Base-by-base conservation (phyloP, 148 eudicot genomes). In the Agrostemma githago region DNA sequence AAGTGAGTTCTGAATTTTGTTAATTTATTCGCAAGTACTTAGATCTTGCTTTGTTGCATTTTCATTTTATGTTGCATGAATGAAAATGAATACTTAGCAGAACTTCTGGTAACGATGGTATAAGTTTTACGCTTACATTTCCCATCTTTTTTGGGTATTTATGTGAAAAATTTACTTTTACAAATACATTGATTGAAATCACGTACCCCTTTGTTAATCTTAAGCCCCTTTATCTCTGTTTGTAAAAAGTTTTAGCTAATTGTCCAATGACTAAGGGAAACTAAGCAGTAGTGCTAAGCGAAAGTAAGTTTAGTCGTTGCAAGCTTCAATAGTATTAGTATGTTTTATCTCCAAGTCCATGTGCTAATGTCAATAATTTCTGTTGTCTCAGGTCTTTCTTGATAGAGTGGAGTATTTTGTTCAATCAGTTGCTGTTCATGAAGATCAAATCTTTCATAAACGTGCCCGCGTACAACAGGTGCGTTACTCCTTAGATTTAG, bases 361-460 rank as follows among this genome's bases (percentile, higher is more conserved):
- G 53, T 46, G 51, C 63, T 78, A 74, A 56, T 46, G 26, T 37
- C 8, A 66, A 68, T 70, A 42, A 43, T 66, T 73, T 76, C 58
- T 76, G 21, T 39, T 12, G 39, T 19, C 38, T 8, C 85, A 95
- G 98, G 97, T 95, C 39, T 88, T 84, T 76, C 81, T 95, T 82
- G 99, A 95, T 70, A 88, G 87, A 82, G 96, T 95, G 72, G 99
- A 95, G 77, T 88, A 88, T 80, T 95, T 92, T 85, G 86, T 92
- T 78, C 97, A 95, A 81, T 86, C 94, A 65, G 96, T 90, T 83
- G 88, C 97, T n/a, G 83, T 87, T 76, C 75, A 89, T 79, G 99
- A 95, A 86, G 97, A 90, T 37, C 93, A 92, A 81, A 95, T 95
- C 72, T 95, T 95, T 79, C 89, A 84, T 82, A 95, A 95, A 83